A percentile compares a stretch with the other conserved stretches of the same genome.
Evolutionary conservation across 2,329 filamentous ascomycete species (phyloP).

Genomic region (Septoria linicola): DNA sequence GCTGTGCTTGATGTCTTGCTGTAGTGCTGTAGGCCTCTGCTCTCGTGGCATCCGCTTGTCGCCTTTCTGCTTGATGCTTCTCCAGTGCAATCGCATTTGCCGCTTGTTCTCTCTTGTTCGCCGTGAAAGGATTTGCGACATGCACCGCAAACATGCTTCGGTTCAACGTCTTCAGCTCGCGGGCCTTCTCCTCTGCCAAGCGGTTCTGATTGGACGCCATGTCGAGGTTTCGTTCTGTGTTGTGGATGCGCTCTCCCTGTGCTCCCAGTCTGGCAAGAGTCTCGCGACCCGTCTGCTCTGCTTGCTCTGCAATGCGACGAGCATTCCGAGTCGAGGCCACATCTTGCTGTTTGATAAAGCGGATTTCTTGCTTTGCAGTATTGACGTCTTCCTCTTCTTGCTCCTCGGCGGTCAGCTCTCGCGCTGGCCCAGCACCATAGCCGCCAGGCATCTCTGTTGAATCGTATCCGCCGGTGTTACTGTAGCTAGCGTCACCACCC

Average conservation of each 20-base stretch:
- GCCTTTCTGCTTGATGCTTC: slow-evolving; percentile 59
- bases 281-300: slow-evolving; percentile 67
- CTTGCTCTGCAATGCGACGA: slow-evolving; percentile 64
- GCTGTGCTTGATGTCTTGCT: slow-evolving; percentile 64
- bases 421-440: slow-evolving; percentile 61
- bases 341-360: slow-evolving; percentile 73
- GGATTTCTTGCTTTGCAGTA: slow-evolving; percentile 71
- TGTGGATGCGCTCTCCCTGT: slow-evolving; percentile 78
- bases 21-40: slow-evolving; percentile 52
- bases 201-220: slow-evolving; percentile 70
- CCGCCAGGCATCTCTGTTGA: slow-evolving; percentile 33
- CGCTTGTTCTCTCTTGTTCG: slow-evolving; percentile 57
- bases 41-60: slow-evolving; percentile 56
- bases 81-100: slow-evolving; percentile 69
- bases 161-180: slow-evolving; percentile 81
- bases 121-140: slow-evolving; percentile 59
- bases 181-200: slow-evolving; percentile 74
- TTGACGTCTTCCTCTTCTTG: slow-evolving; percentile 72
- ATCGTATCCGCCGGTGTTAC: slow-evolving; percentile 35
- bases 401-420: slow-evolving; percentile 78
- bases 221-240: slow-evolving; percentile 80
- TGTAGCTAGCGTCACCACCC: slow-evolving; percentile 33
- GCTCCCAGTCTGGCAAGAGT: slow-evolving; percentile 72
- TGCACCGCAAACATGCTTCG: slow-evolving; percentile 77
- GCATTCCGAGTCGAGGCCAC: slow-evolving; percentile 71